Base-by-base conservation (phyloP, 352 stramenopile genomes). In the Phytophthora colocasiae region DNA sequence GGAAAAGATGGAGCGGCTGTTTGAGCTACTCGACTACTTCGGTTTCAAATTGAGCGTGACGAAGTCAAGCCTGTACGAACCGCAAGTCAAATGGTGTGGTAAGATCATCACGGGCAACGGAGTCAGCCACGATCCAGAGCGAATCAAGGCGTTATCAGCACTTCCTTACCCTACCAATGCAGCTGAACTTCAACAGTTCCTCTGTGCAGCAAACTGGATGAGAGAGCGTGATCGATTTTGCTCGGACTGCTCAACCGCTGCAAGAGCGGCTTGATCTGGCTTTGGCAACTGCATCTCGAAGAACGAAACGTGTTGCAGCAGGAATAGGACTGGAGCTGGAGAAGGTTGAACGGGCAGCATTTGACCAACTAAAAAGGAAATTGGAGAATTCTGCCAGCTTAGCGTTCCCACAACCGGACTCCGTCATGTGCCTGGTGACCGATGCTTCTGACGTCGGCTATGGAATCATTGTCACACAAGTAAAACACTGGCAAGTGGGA, bases 51-150 rank as follows among this genome's bases (percentile, higher is more conserved):
- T 80, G 2, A 75, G 64, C 44, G 36, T 48, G 1, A 24, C 31
- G 0, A 78, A 78, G 46, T 67, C 44, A n/a, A 63, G 46, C 10
- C 5, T 77, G 7, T 83, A 57, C 43, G n/a, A 60, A 22, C 27
- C 29, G 3, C 15, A 27, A 10, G 56, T 73, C 4, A 64, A 59
- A 17, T 22, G 63, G 70, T 69, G 70, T 14, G 65, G 67, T 3
- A 57, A 67, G 24, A 39, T 67, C 4, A 66, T 55, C 26, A 58
- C 12, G 4, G 58, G 26, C 5, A 26, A 49, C 1, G 55, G 56
- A 41, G 58, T 48, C 0, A 50, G 26, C 0, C n/a, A 62, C 15
- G 12, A 69, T 52, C 24, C 14, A 29, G 27, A 59, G 8, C 39
- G 39, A 1, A 54, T 53, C 34, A 17, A 57, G 19, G 26, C 24